Conservation (phyloP, 2,329 filamentous ascomycete species). For the Claviceps quebecensis region DNA sequence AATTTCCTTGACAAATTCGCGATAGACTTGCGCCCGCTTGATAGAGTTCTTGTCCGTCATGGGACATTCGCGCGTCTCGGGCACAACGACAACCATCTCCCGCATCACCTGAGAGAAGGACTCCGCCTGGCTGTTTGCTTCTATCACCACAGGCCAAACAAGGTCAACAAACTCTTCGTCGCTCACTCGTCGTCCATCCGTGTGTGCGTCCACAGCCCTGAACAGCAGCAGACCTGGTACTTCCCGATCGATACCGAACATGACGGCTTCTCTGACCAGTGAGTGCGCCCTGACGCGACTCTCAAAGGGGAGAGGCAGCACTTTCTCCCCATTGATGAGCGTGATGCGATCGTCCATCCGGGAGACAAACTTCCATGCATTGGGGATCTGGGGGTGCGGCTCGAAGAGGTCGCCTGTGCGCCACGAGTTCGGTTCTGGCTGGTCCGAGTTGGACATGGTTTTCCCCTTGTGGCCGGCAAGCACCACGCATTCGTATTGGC, state of each 20-base stretch:
- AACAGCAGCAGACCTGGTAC: conserved; percentile 37
- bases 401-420: conserved; percentile 50
- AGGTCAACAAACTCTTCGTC: conserved; percentile 12
- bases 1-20: conserved; percentile 28
- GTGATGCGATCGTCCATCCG: conserved; percentile 48
- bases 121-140: conserved; percentile 17
- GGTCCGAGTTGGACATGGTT: conserved; percentile 36
- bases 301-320: conserved; percentile 50
- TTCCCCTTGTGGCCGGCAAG: conserved; percentile 41
- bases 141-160: conserved; percentile 21
- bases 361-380: conserved; percentile 49
- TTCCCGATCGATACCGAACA: conserved; percentile 45
- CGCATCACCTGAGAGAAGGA: conserved; percentile 26
- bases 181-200: neutral
- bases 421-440: conserved; percentile 40
- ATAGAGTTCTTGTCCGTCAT: conserved; percentile 38
- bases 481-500: conserved; percentile 40
- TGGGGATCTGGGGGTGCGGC: conserved; percentile 32
- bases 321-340: conserved; percentile 53
- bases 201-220: neutral
- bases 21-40: conserved; percentile 34
- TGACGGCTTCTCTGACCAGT: conserved; percentile 31
- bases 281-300: conserved; percentile 29
- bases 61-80: conserved; percentile 26
- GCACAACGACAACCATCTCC: conserved; percentile 36